Evolutionary conservation across 805 yeast genomes (phyloP).

Genomic region (Wickerhamomyces pijperi): DNA sequence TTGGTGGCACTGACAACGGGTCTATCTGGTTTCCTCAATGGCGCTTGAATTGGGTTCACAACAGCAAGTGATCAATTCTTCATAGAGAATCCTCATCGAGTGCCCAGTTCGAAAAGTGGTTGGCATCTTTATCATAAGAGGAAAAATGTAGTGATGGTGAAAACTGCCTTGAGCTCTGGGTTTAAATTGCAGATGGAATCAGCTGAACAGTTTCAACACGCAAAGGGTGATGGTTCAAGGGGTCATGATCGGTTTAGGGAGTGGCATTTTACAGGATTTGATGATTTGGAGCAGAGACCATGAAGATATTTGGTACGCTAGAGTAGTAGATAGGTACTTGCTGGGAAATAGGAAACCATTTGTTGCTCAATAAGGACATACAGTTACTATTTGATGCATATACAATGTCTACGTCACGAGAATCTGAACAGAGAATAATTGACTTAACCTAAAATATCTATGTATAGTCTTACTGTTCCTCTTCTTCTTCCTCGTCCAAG

Average conservation of each 20-base stretch:
- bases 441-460: no score
- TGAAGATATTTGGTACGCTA: slow-evolving; percentile 36
- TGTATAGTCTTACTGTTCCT: slow-evolving; percentile 12
- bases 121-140: slow-evolving; percentile 86
- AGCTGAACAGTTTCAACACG: slow-evolving; percentile 31
- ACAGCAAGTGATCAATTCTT: slow-evolving; percentile 46
- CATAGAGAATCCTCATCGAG: slow-evolving; percentile 73
- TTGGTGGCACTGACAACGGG: slow-evolving; percentile 29
- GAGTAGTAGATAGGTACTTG: no score
- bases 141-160: slow-evolving; percentile 63
- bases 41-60: slow-evolving; percentile 50
- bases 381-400: no score
- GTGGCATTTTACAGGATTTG: slow-evolving; percentile 61
- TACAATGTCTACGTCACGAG: no score
- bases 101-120: slow-evolving; percentile 69
- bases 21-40: slow-evolving; percentile 36
- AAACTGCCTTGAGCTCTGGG: slow-evolving; percentile 41
- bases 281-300: slow-evolving; percentile 46
- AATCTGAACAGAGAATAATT: no score
- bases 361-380: no score
- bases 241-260: slow-evolving; percentile 40
- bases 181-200: slow-evolving; percentile 33
- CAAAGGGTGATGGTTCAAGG: slow-evolving; percentile 38
- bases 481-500: slow-evolving; percentile 50
- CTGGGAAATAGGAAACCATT: no score